Evolutionary conservation across 768 basidiomycete genomes (phyloP), one percentile per base, ranked within the genome.

Genomic region (Rhizopogon rudus): DNA sequence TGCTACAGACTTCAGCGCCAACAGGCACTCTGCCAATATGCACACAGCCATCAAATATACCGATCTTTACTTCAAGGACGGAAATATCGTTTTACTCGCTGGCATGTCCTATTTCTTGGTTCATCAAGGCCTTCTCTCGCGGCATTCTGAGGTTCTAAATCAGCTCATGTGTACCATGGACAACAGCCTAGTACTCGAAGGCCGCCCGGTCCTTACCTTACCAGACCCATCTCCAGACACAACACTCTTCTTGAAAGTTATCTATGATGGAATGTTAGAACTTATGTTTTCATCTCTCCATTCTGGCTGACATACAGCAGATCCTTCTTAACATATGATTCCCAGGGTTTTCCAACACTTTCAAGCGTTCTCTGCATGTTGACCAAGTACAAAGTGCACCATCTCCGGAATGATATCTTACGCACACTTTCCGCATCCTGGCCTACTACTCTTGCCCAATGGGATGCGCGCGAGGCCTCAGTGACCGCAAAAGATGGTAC

Each of bases 241-340:
- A 58, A 76, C 73, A 22, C 67, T 74, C 56, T 83, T 91, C 60
- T 68, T 91, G 17, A 71, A 77, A 29, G 82, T 85, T 4, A 60
- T 91, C 14, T 91, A 88, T 60, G 88, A 88, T 59, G 86, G 86
- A 63, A 74, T 83, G 86, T 88, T 64, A 63, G 86, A 73, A 29
- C 14, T 28, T 59, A 8, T 29, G 33, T 31, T 5, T 53, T 48
- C n/a, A 9, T 42, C 4, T 44, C 46, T 46, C 48, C 10, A 40
- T n/a, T 57, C 42, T 57, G 44, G 62, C 53, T 67, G 51, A 53
- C 65, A 1, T 58, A 31, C 55, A 42, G 16, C 55, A 80, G 83
- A 46, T 78, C 80, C 54, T 68, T 72, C 40, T 57, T 84, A 35
- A 73, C 74, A 31, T 77, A 77, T 57, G 77, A 81, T 60, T 66